Evolutionary conservation across 73 alveolate genomes (phyloP).

Genomic region (Breviolum minutum): DNA sequence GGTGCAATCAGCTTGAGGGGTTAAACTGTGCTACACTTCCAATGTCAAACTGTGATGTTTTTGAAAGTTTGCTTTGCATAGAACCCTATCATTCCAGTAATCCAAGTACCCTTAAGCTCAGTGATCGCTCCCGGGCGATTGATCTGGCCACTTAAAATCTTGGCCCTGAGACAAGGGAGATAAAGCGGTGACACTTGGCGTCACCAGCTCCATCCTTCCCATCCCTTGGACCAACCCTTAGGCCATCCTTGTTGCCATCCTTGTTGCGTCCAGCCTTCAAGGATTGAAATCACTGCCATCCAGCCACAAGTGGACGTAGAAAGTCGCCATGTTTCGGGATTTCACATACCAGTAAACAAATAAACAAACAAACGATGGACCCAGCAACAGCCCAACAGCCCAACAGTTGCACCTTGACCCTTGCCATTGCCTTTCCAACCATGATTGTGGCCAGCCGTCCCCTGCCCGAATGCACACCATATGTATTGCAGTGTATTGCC

Average conservation of each 20-base stretch:
- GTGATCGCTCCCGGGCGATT: not conserved
- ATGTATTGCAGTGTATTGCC: no score
- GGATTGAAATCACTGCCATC: not conserved
- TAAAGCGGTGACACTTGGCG: not conserved
- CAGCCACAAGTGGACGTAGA: not conserved
- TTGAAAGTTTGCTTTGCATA: no score
- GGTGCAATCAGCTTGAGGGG: conserved; percentile 6
- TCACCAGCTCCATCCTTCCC: conserved; percentile 34
- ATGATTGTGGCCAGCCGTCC: not conserved
- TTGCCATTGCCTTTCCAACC: conserved; percentile 57
- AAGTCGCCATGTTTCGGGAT: not conserved
- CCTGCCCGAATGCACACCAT: not conserved
- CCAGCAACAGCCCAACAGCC: no score
- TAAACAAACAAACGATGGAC: no score
- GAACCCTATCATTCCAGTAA: no score
- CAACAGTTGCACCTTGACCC: not conserved
- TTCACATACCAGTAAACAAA: no score
- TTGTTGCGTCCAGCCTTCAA: conserved; percentile 10
- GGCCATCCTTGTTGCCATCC: conserved; percentile 42
- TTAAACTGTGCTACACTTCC: no score
- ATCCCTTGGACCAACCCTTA: conserved; percentile 32
- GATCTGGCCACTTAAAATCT: not conserved
- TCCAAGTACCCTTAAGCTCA: not conserved
- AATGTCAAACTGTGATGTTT: not conserved
- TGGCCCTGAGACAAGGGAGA: not conserved